Evolutionary conservation across 495 filamentous ascomycete genomes (phyloP).

Genomic region (Aspergillus kassunensis): DNA sequence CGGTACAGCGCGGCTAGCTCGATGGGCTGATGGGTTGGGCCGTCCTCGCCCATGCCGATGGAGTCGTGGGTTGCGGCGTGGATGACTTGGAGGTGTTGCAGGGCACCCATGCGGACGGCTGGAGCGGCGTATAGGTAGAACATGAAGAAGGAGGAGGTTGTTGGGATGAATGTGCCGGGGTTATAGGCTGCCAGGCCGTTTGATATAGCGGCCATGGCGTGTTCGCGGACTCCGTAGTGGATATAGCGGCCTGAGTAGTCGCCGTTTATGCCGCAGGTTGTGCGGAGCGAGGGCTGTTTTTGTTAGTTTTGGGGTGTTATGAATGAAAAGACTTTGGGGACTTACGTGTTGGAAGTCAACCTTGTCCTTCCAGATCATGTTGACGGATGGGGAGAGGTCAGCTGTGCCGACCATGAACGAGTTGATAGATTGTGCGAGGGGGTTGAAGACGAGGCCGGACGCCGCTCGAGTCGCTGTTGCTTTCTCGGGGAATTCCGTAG

Average conservation of each 20-base stretch:
- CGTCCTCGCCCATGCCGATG: conserved; percentile 57
- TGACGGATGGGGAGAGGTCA: conserved; percentile 54
- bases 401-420: conserved; percentile 58
- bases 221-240: conserved; percentile 51
- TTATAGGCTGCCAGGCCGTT: conserved; percentile 53
- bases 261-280: conserved; percentile 45
- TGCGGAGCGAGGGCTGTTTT: conserved; percentile 37
- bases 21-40: conserved; percentile 59
- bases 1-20: conserved; percentile 54
- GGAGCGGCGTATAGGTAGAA: conserved; percentile 60
- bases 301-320: background rate
- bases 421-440: conserved; percentile 40
- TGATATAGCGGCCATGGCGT: conserved; percentile 50
- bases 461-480: conserved; percentile 49
- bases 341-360: conserved; percentile 51
- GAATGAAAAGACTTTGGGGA: background rate
- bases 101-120: conserved; percentile 56
- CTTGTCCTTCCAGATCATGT: conserved; percentile 54
- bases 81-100: conserved; percentile 52
- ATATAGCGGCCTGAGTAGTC: conserved; percentile 51
- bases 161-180: conserved; percentile 47
- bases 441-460: conserved; percentile 48
- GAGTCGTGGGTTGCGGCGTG: conserved; percentile 60
- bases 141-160: conserved; percentile 57
- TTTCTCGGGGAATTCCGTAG: conserved; percentile 40